phyloP scores from a whole-genome alignment of 257 asterid genomes.

The Nicotiana tomentosiformis region DNA sequence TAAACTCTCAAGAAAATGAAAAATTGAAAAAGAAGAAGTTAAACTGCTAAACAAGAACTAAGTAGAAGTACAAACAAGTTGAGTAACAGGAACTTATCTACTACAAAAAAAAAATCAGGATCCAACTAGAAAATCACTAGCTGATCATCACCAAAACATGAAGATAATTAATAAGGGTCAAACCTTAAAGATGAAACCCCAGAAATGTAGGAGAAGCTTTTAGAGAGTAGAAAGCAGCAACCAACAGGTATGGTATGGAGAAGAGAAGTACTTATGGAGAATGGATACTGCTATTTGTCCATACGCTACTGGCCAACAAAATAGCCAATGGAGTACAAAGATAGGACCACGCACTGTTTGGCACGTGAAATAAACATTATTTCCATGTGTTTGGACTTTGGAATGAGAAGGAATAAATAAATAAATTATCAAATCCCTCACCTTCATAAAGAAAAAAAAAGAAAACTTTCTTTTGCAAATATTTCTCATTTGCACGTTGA shows the following conservation, averaged over 20 bases:
- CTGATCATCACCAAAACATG: neutral
- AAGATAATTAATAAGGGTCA: constrained; percentile 2
- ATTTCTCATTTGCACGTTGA: no score
- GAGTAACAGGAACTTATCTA: neutral
- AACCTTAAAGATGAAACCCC: constrained; percentile 6
- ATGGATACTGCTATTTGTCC: neutral
- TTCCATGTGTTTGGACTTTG: neutral
- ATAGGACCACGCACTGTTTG: neutral
- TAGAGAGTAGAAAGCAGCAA: neutral
- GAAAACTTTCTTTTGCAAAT: no score
- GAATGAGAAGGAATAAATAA: neutral
- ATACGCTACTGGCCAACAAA: neutral
- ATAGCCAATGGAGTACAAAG: neutral
- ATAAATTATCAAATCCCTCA: neutral
- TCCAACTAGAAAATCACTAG: neutral
- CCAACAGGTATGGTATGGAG: neutral
- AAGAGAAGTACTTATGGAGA: neutral
- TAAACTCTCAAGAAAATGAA: neutral
- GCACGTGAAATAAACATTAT: neutral
- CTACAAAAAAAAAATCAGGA: neutral
- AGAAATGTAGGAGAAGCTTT: constrained; percentile 3
- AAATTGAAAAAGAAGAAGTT: neutral
- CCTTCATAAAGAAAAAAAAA: no score
- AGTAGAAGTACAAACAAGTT: neutral
- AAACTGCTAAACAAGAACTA: neutral